Base-by-base conservation (phyloP, 2,329 filamentous ascomycete genomes). In the Aspergillus phoenicis region DNA sequence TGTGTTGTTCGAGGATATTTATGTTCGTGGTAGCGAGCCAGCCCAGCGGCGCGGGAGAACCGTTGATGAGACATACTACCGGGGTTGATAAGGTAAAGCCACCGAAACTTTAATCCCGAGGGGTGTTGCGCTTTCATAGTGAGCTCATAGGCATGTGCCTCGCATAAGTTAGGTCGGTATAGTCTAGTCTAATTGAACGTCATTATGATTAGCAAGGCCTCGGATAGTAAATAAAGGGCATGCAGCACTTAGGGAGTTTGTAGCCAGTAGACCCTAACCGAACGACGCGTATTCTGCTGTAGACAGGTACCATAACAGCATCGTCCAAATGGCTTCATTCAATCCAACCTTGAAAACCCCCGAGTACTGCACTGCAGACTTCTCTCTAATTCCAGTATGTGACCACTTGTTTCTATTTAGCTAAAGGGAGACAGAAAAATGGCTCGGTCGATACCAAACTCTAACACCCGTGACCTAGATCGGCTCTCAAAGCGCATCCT, bases 1-100 rank as follows among this genome's bases (percentile, higher is more conserved):
- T 78, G 93, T 95, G 68, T 83, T 98, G 69, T 98, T 86, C 78
- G 93, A 97, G 87, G 93, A 97, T 78, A 93, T 96, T 75, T 97
- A 96, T 80, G 91, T 92, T 68, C 84, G 84, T 64, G 93, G 93
- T 65, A 89, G 85, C 62, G 93, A 97, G 85, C 93, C 93, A 49
- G 81, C 86, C 71, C 96, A 89, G 82, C 85, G 96, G 79, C 87
- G 93, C 69, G 93, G 93, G 70, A 86, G 93, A 61, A 91, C 89
- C 56, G 84, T 89, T 51, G 92, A 97, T 73, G 94, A 97, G 88
- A 93, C 91, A 80, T 93, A 87, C 80, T 97, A 88, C 78, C 87
- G 85, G 41, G 57, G 59, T 30, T 51, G 47, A 45, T 45, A 45
- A 53, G 51, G 28, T 10, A 26, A 36, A 45, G 39, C 36, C 33